Evolutionary conservation across 768 basidiomycete genomes (phyloP).

Genomic region (Lenzites betulinus): DNA sequence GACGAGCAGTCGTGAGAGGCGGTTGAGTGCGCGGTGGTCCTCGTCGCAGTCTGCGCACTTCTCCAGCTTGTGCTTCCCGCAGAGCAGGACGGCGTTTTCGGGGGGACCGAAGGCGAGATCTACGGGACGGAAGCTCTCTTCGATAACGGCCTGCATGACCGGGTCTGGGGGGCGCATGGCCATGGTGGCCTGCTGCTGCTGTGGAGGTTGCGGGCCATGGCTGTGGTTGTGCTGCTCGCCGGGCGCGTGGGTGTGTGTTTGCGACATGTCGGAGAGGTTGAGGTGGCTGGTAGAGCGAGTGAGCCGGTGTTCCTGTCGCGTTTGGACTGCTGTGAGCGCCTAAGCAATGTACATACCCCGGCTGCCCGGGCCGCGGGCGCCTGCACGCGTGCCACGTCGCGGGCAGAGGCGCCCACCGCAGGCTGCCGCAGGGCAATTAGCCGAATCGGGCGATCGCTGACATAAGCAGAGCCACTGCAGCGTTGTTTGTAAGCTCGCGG

Average conservation of each 20-base stretch:
- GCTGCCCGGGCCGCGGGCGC: constrained; percentile 1
- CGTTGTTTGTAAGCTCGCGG: constrained; percentile 29
- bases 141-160: constrained; percentile 72
- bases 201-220: constrained; percentile 35
- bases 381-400: constrained; percentile 25
- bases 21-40: constrained; percentile 77
- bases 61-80: constrained; percentile 66
- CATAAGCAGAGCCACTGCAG: constrained; percentile 11
- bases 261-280: constrained; percentile 49
- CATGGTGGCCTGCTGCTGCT: constrained; percentile 45
- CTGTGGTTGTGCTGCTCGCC: constrained; percentile 56
- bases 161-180: constrained; percentile 59
- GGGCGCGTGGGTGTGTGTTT: constrained; percentile 63
- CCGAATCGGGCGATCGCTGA: constrained; percentile 10
- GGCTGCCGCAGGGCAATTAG: background rate
- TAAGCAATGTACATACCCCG: background rate
- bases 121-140: constrained; percentile 66
- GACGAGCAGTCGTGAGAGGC: constrained; percentile 69
- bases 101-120: constrained; percentile 54
- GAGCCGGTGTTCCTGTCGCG: background rate
- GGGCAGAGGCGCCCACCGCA: background rate
- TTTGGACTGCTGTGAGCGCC: constrained; percentile 3
- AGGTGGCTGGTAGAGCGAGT: constrained; percentile 6
- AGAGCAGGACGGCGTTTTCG: constrained; percentile 59
- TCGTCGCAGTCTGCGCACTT: constrained; percentile 73